Evolutionary conservation across 2,329 filamentous ascomycete species (phyloP).

Genomic region (Elsinoe necatrix): DNA sequence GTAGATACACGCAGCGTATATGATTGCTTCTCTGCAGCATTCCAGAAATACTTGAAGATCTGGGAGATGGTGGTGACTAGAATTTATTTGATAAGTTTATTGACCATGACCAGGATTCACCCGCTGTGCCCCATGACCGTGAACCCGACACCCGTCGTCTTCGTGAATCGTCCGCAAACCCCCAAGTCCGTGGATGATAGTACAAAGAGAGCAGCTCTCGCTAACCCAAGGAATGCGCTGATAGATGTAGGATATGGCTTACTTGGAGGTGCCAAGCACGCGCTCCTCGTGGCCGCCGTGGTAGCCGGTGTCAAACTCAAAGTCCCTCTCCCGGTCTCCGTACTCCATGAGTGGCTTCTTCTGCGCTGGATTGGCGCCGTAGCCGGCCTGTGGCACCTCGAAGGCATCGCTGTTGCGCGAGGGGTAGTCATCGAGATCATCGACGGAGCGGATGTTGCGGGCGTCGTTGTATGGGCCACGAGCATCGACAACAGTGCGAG

Average conservation of each 20-base stretch:
- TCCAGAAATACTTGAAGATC: not conserved
- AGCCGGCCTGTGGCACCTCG: conserved; percentile 24
- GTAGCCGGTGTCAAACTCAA: conserved; percentile 35
- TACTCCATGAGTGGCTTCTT: conserved; percentile 19
- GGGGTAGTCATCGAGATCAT: conserved; percentile 12
- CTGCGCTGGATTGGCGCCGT: conserved; percentile 19
- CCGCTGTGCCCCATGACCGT: conserved; percentile 5
- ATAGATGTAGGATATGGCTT: not conserved
- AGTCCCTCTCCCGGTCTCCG: conserved; percentile 23
- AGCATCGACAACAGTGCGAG: conserved; percentile 15
- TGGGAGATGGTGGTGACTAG: not conserved
- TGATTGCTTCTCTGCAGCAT: not conserved
- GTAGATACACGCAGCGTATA: not conserved
- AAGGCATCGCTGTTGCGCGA: conserved; percentile 27
- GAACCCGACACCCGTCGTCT: not conserved
- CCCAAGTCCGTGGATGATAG: not conserved
- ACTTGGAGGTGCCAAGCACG: conserved; percentile 9
- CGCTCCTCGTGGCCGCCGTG: conserved; percentile 24
- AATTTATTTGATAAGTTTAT: conserved; percentile 7
- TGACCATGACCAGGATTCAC: conserved; percentile 5
- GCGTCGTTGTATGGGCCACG: conserved; percentile 2
- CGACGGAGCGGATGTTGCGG: conserved; percentile 4
- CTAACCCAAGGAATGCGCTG: not conserved
- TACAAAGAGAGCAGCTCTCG: not conserved
- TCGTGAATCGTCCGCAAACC: not conserved